Conservation (phyloP, 257 asterid species). For the Primulina huaijiensis region DNA sequence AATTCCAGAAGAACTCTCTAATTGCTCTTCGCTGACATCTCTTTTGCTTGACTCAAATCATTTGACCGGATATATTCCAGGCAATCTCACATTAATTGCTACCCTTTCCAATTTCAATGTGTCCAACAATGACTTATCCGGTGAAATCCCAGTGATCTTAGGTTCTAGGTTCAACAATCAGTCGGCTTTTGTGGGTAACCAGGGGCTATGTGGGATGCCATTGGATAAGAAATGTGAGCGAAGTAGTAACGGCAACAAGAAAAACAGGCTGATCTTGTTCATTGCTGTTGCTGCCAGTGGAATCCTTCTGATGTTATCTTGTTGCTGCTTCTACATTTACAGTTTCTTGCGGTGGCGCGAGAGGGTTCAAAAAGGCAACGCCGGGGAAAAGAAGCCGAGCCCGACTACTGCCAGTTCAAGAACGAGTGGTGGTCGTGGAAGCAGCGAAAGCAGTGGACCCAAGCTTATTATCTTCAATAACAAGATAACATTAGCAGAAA, state of each 20-base stretch:
- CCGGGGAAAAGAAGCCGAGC: constrained; percentile 59
- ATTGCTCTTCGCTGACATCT: constrained; percentile 48
- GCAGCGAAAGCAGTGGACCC: constrained; percentile 59
- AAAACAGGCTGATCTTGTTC: constrained; percentile 52
- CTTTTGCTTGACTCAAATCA: constrained; percentile 44
- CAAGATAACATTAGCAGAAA: constrained; percentile 65
- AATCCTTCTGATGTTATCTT: constrained; percentile 49
- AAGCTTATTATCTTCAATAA: constrained; percentile 68
- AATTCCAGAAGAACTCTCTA: constrained; percentile 50
- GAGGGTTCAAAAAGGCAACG: constrained; percentile 44
- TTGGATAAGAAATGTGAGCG: constrained; percentile 42
- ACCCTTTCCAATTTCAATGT: constrained; percentile 47
- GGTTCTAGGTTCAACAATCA: constrained; percentile 46
- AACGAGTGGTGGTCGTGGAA: constrained; percentile 65
- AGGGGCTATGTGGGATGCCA: constrained; percentile 62
- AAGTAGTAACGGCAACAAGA: constrained; percentile 32
- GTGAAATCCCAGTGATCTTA: constrained; percentile 49
- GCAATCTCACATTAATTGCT: constrained; percentile 44
- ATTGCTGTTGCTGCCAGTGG: constrained; percentile 67
- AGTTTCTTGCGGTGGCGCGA: constrained; percentile 70
- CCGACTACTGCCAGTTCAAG: constrained; percentile 66
- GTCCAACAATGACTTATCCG: constrained; percentile 53
- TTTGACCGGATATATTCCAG: constrained; percentile 52
- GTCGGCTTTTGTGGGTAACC: constrained; percentile 47
- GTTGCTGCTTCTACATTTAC: constrained; percentile 69